Evolutionary conservation across 139 green algal species (phyloP).

Genomic region (Zygnema cylindricum): DNA sequence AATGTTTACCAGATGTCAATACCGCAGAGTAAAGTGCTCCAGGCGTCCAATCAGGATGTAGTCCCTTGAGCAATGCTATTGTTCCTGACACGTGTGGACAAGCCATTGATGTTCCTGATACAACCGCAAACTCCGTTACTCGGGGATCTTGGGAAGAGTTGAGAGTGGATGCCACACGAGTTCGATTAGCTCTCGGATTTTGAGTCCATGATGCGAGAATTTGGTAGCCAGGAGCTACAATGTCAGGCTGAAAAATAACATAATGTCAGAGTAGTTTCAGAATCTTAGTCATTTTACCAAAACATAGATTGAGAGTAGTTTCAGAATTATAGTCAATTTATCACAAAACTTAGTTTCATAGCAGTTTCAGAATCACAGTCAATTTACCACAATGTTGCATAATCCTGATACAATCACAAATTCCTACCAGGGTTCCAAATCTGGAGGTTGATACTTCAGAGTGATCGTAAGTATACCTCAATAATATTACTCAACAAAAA

Average conservation of each 20-base stretch:
- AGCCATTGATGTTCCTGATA: slow-evolving; percentile 39
- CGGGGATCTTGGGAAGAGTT: not conserved
- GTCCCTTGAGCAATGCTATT: slow-evolving; percentile 11
- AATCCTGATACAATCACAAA: too few species aligned
- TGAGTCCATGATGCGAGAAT: not conserved
- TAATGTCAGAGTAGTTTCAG: too few species aligned
- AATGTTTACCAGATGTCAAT: slow-evolving; percentile 16
- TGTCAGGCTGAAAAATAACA: slow-evolving; percentile 28
- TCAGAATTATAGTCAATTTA: too few species aligned
- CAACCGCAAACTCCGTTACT: not conserved
- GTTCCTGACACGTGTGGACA: slow-evolving; percentile 36
- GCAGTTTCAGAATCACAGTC: too few species aligned
- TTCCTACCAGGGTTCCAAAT: too few species aligned
- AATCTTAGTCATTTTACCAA: too few species aligned
- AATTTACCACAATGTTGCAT: too few species aligned
- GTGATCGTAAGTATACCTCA: too few species aligned
- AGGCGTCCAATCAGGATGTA: slow-evolving; percentile 33
- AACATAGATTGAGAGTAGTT: too few species aligned
- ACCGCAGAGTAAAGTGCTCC: slow-evolving; percentile 22
- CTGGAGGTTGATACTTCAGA: too few species aligned
- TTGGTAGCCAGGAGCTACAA: not conserved
- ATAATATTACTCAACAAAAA: too few species aligned
- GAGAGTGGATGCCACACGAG: not conserved
- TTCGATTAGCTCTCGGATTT: not conserved
- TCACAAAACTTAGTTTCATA: too few species aligned